Conservation (phyloP, 208 protist genomes). For the Crithidia mellificae region DNA sequence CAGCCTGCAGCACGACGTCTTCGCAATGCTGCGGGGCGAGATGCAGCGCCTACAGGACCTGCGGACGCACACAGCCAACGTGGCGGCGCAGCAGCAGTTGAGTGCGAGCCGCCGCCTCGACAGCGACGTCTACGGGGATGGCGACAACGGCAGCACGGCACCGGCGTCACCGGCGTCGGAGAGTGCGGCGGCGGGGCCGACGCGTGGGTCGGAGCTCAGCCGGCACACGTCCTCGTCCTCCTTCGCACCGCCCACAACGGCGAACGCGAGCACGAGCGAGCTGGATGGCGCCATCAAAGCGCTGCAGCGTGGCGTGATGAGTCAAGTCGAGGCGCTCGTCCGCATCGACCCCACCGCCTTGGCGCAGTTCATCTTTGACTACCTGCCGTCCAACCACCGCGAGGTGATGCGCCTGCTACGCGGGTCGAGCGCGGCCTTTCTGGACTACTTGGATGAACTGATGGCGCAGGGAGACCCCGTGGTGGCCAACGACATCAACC, state of each 20-base stretch:
- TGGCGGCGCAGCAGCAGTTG: slow-evolving; percentile 13
- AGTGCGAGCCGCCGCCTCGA: slow-evolving; percentile 1
- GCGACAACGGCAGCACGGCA: not conserved
- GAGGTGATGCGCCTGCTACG: slow-evolving; percentile 70
- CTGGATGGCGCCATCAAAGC: slow-evolving; percentile 22
- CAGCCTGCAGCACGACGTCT: slow-evolving; percentile 52
- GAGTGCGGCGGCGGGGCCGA: not conserved
- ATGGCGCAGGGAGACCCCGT: slow-evolving; percentile 49
- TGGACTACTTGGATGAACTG: slow-evolving; percentile 77
- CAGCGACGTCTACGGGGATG: slow-evolving; percentile 2
- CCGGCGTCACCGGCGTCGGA: slow-evolving; percentile 1
- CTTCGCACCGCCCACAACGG: not conserved
- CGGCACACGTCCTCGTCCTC: slow-evolving; percentile 3
- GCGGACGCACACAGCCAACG: slow-evolving; percentile 24
- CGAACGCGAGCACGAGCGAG: not conserved
- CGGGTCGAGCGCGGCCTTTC: slow-evolving; percentile 59
- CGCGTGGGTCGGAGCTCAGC: not conserved
- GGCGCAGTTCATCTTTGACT: slow-evolving; percentile 76
- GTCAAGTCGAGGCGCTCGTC: slow-evolving; percentile 51
- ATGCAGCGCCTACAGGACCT: slow-evolving; percentile 41
- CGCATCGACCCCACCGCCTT: slow-evolving; percentile 60
- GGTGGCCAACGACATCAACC: slow-evolving; percentile 49
- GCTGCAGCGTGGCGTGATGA: slow-evolving; percentile 61
- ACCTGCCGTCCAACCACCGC: slow-evolving; percentile 59
- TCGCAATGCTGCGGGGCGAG: slow-evolving; percentile 52